Evolutionary conservation across 352 stramenopile genomes (phyloP).

Genomic region (Globisporangium rhizosaccharum): DNA sequence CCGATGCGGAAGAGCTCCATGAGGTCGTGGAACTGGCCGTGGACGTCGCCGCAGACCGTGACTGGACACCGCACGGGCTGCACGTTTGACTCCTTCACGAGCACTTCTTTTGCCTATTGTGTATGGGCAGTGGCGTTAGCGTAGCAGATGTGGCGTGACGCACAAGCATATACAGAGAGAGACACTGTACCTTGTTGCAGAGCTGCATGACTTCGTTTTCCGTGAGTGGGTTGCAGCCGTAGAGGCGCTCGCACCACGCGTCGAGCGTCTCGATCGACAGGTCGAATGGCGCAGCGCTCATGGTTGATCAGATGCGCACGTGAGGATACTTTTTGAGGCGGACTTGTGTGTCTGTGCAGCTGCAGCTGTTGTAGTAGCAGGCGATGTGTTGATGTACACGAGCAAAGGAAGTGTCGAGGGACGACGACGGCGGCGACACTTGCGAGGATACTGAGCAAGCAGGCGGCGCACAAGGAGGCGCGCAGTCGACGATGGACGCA

Average conservation of each 20-base stretch:
- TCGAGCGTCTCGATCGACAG: slow-evolving; percentile 89
- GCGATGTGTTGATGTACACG: background rate
- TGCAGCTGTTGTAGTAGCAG: background rate
- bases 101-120: slow-evolving; percentile 91
- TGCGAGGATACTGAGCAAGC: no score
- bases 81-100: slow-evolving; percentile 97
- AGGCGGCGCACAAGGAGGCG: no score
- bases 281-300: slow-evolving; percentile 55
- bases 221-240: slow-evolving; percentile 91
- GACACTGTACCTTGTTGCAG: slow-evolving; percentile 75
- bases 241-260: slow-evolving; percentile 92
- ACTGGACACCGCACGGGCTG: slow-evolving; percentile 95
- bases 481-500: no score
- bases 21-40: slow-evolving; percentile 66
- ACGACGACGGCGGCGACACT: no score
- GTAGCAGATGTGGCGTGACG: background rate
- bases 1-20: slow-evolving; percentile 79
- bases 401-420: no score
- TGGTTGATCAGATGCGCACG: slow-evolving; percentile 3
- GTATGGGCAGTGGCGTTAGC: background rate
- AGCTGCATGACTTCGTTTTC: slow-evolving; percentile 95
- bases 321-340: no score
- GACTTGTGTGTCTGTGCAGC: background rate
- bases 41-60: slow-evolving; percentile 89
- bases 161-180: background rate